Base-by-base conservation (phyloP, 345 rosid species). In the Fremontodendron californicum region DNA sequence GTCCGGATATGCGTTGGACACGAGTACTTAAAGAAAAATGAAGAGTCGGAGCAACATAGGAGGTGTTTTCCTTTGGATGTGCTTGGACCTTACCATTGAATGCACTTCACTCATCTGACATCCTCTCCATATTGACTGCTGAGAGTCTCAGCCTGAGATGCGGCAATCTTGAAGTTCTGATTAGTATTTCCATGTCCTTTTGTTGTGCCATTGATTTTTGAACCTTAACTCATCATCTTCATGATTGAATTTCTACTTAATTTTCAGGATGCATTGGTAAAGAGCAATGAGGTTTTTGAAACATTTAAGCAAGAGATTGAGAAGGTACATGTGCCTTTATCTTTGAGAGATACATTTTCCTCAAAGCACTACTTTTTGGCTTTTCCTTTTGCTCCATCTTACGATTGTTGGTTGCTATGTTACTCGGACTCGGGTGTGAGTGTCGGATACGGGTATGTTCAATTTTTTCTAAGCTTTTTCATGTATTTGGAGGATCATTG, bases 251-350 rank as follows among this genome's bases (percentile, higher is more conserved):
- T 49, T 13, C 39, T 45, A 23, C 19, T 7, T 68, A 68, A 39
- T 79, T 83, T 80, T 88, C 91, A 94, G 98, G 98, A 89, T 21
- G 97, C 97, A 9, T 83, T 94, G 86, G 74, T 86, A 80, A 90
- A 94, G 89, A 94, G 98, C 89, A 94, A 94, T 18, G 94, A 92
- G 77, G 96, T 94, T 64, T 92, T 94, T 78, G 97, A 90, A 83
- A 93, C 97, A 82, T 93, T 93, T 83, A 93, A 89, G 89, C 90
- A 89, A 85, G 97, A 94, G 85, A 94, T 94, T 78, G 98, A 94
- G 73, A 90, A 89, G 96, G 98, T 94, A 79, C 13, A n/a, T 75
- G 42, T 75, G 29, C 21, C 46, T 74, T 54, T 60, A 52, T 25
- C 52, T 29, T 75, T 33, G 48, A 68, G 5, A 27, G 19, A 11